These are phyloP conservation scores for Plectosphaerella plurivora DNA, from an alignment of 2,329 filamentous ascomycete species.

Conservation along the genomic window DNA sequence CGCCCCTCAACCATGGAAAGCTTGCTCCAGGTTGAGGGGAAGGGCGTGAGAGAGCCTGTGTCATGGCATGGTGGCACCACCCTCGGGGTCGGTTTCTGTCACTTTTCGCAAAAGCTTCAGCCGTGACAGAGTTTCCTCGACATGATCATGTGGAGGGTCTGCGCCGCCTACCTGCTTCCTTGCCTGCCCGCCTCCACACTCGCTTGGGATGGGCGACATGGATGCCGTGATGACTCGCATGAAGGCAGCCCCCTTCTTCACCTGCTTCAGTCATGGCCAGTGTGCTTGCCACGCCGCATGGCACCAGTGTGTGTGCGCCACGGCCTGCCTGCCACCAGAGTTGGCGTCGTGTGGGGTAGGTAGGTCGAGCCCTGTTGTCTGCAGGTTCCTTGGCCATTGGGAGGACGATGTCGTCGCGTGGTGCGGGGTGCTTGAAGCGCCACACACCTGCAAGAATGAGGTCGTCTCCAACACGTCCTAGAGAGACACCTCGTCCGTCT, in stretches of 20 bases:
- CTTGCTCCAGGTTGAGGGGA: too few species aligned
- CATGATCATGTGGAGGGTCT: background rate
- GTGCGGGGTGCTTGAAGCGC: too few species aligned
- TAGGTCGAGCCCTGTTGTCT: too few species aligned
- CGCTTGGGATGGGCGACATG: background rate
- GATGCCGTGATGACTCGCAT: conserved; percentile 2
- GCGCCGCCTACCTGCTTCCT: background rate
- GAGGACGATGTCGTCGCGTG: too few species aligned
- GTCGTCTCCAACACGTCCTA: background rate
- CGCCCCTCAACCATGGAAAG: too few species aligned
- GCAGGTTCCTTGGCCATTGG: too few species aligned
- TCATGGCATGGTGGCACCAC: too few species aligned
- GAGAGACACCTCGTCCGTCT: background rate
- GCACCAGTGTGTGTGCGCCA: background rate
- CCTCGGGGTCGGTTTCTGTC: too few species aligned
- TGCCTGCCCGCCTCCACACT: too few species aligned
- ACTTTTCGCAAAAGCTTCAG: too few species aligned
- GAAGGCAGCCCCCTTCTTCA: background rate
- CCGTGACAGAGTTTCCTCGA: background rate
- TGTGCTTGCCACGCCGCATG: background rate
- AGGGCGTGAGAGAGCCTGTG: too few species aligned
- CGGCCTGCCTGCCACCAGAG: background rate
- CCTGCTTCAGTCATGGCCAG: too few species aligned
- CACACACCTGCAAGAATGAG: background rate
- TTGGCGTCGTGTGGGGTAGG: background rate